Evolutionary conservation across 208 protist species (phyloP).

Genomic region (Naegleria lovaniensis): DNA sequence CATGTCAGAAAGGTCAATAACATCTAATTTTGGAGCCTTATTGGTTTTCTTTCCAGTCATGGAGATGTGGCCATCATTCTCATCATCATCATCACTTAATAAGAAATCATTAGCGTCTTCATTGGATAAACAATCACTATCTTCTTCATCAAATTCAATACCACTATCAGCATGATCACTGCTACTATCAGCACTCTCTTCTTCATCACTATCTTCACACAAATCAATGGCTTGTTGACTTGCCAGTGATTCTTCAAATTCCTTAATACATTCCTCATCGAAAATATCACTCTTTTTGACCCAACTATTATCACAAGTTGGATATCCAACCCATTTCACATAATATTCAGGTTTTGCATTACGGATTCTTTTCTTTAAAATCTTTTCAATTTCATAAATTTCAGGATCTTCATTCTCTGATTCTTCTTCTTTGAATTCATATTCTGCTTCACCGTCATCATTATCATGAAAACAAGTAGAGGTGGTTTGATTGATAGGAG

Average conservation of each 20-base stretch:
- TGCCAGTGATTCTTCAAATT: background rate
- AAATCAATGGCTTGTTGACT: background rate
- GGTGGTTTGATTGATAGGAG: too few relatives aligned
- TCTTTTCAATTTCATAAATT: background rate
- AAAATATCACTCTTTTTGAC: background rate
- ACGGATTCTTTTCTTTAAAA: background rate
- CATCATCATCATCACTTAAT: background rate
- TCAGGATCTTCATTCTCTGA: background rate
- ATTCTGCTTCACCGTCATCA: background rate
- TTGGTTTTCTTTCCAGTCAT: background rate
- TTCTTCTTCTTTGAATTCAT: background rate
- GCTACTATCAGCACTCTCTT: background rate
- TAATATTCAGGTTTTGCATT: background rate
- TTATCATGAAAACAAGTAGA: background rate
- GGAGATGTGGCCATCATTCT: background rate
- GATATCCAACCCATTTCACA: background rate
- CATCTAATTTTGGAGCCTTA: background rate
- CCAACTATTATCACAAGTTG: background rate
- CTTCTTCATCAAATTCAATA: background rate
- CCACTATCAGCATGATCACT: background rate
- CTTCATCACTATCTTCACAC: background rate
- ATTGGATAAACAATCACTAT: background rate
- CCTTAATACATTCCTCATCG: background rate
- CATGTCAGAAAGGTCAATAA: background rate
- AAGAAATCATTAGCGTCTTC: background rate